A percentile compares a stretch with the other conserved stretches of the same genome.
These are phyloP conservation scores for Microsporum ferrugineum DNA, from an alignment of 2,329 filamentous ascomycete species.

Conservation along the genomic window DNA sequence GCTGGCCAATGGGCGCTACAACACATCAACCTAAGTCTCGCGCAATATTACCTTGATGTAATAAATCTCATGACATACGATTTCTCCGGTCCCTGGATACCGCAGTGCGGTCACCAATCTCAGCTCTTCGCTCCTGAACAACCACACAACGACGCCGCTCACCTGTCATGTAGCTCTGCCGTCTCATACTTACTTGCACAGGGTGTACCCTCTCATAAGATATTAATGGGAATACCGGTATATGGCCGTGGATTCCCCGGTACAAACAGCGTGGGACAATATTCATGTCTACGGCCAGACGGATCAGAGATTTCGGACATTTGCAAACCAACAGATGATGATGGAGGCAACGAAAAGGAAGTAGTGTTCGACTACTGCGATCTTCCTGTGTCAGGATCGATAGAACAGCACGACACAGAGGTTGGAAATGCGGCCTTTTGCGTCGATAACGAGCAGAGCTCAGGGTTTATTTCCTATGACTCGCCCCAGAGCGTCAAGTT, in stretches of 20 bases:
- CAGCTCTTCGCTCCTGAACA: conserved; percentile 54
- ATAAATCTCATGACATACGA: conserved; percentile 75
- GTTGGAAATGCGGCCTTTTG: conserved; percentile 57
- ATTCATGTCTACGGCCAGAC: conserved; percentile 29
- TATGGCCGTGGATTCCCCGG: conserved; percentile 66
- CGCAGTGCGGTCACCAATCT: conserved; percentile 59
- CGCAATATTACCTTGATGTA: conserved; percentile 57
- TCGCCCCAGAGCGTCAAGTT: conserved; percentile 62
- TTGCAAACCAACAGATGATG: not conserved
- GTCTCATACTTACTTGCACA: conserved; percentile 54
- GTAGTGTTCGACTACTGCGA: conserved; percentile 64
- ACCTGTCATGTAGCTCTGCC: conserved; percentile 51
- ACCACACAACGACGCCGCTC: conserved; percentile 45
- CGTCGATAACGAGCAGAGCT: conserved; percentile 51
- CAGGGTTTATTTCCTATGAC: conserved; percentile 70
- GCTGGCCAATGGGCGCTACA: conserved; percentile 54
- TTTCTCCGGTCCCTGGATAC: conserved; percentile 60
- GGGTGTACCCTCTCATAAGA: conserved; percentile 58
- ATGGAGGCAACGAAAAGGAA: conserved; percentile 45
- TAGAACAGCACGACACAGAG: conserved; percentile 57
- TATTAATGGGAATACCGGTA: conserved; percentile 62
- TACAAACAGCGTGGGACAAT: conserved; percentile 53
- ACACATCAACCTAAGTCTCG: conserved; percentile 54
- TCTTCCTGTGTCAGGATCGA: conserved; percentile 50
- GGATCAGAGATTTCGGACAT: not conserved